Base-by-base conservation (phyloP, 148 eudicot genomes). In the Vaccinium darrowii region DNA sequence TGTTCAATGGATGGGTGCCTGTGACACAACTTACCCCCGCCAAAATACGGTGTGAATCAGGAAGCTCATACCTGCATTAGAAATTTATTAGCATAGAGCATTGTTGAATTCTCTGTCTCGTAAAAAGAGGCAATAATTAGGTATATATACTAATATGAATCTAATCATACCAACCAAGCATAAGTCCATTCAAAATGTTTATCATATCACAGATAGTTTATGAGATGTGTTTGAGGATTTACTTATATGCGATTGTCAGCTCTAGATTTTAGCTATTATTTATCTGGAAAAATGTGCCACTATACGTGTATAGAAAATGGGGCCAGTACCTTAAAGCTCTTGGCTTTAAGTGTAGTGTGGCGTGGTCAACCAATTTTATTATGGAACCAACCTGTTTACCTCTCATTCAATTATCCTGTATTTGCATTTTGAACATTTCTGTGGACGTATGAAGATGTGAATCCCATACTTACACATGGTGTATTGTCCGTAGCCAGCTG, bases 21-120 rank as follows among this genome's bases (percentile, higher is more conserved):
- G 6, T n/a, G 51, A n/a, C 36, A n/a, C 7, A 10, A 83, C 97
- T 91, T 75, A 93, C 99, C 89, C 92, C 90, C 81, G 89, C 86
- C 76, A 97, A 85, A 18, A 95, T 91, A 83, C 92, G 94, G 84
- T 97, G 99, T 30, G 91, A 78, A 90, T 97, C 98, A 72, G 99
- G 98, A 87, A 97, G 98, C 89, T 92, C 98, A 89, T 94, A 97
- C 67, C 99, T 97, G 98, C 94, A 91, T 8, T 69, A 67, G 54
- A 16, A 47, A 65, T 16, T 33, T 82, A 78, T 54, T 50, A 62
- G 60, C 33, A 39, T 33, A 51, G 71, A 18, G 27, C 15, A 74
- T 30, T 4, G 60, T 25, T 8, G 27, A 74, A 39, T 62, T 10
- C 49, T 10, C 30, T 54, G 23, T 23, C 19, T 16, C 25, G 51